Percentiles rank a stretch among this genome's conserved stretches.
Conservation (phyloP, 768 basidiomycete genomes). For the Phaffia australis region DNA sequence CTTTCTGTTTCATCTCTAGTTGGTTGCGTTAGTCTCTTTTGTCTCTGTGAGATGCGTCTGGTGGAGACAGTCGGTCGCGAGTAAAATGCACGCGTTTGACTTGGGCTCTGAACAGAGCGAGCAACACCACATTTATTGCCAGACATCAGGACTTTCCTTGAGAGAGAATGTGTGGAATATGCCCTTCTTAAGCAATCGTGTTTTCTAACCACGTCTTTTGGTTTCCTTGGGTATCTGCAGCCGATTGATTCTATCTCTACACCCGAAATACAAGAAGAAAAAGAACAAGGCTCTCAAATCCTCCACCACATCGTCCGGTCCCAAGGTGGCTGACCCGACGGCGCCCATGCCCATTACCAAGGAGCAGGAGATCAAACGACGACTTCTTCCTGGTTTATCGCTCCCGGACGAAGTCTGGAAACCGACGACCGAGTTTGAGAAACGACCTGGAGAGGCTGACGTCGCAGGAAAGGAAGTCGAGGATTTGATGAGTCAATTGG, state of each 20-base stretch:
- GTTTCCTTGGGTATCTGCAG: not conserved
- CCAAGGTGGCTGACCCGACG: slow-evolving; percentile 24
- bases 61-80: too few relatives aligned
- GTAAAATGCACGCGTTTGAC: too few relatives aligned
- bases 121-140: not conserved
- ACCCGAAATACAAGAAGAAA: slow-evolving; percentile 88
- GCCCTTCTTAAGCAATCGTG: not conserved
- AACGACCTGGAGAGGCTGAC: slow-evolving; percentile 16
- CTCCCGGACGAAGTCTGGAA: slow-evolving; percentile 62
- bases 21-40: not conserved
- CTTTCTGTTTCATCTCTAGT: not conserved
- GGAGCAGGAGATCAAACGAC: slow-evolving; percentile 23
- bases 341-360: slow-evolving; percentile 31
- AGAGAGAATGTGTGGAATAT: not conserved
- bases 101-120: not conserved
- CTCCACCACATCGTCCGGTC: slow-evolving; percentile 24
- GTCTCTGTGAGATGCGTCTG: not conserved
- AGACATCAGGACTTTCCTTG: not conserved
- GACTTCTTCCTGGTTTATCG: slow-evolving; percentile 77
- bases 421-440: slow-evolving; percentile 40
- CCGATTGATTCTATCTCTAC: slow-evolving; percentile 83
- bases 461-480: slow-evolving; percentile 58
- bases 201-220: not conserved
- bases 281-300: slow-evolving; percentile 42
- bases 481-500: slow-evolving; percentile 69